These are phyloP conservation scores for Trametes versicolor DNA, from an alignment of 1,284 basidiomycete genomes.

Conservation along the genomic window DNA sequence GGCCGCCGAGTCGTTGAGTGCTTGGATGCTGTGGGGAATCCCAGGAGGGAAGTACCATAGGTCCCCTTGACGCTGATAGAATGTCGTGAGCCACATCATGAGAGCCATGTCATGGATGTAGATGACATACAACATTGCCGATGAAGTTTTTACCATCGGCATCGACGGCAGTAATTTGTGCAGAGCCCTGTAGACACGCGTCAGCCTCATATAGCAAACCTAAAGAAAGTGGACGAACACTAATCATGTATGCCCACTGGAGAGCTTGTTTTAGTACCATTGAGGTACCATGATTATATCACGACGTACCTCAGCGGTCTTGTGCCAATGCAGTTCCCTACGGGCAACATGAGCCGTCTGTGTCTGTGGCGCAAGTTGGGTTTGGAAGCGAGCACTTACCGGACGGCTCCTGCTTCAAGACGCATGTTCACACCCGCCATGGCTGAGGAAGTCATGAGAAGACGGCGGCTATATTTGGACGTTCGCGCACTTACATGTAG, in stretches of 20 bases:
- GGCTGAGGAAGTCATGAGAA: constrained; percentile 42
- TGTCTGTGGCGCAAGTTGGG: neutral
- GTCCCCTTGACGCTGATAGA: constrained; percentile 47
- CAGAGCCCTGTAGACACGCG: constrained; percentile 57
- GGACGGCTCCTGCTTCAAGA: constrained; percentile 68
- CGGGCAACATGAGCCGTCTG: constrained; percentile 4
- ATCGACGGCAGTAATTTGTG: constrained; percentile 71
- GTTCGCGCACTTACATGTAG: constrained; percentile 52
- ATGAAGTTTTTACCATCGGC: constrained; percentile 69
- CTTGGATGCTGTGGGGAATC: constrained; percentile 66
- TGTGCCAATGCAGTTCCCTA: constrained; percentile 81
- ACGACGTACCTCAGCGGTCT: constrained; percentile 61
- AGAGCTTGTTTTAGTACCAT: neutral
- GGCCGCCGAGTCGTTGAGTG: constrained; percentile 59
- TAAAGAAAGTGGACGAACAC: constrained; percentile 46
- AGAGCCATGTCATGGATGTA: neutral
- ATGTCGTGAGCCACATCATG: neutral
- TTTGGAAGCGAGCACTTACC: constrained; percentile 48
- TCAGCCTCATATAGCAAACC: neutral
- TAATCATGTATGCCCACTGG: constrained; percentile 74
- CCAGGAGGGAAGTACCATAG: constrained; percentile 78
- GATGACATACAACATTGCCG: constrained; percentile 52
- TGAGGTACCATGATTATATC: neutral
- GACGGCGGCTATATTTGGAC: neutral
- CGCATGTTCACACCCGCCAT: constrained; percentile 80